Base-by-base conservation (phyloP, 106 monocot genomes). In the Iris macrosiphon region DNA sequence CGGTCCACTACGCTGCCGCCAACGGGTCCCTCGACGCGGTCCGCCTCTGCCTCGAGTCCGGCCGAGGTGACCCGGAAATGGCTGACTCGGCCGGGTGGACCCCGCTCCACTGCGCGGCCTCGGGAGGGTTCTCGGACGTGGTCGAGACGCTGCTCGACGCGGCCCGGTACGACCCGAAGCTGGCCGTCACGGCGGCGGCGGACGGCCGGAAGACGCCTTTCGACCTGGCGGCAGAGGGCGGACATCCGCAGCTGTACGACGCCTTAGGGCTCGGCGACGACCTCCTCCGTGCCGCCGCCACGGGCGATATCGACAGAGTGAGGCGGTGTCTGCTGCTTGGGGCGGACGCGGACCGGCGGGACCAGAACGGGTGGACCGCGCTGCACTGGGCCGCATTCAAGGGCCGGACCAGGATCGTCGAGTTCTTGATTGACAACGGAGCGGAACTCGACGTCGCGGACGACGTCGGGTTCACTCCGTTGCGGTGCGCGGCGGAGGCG, bases 351-450 rank as follows among this genome's bases (percentile, higher is more conserved):
- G 46, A 45, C 23, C 31, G 27, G 29, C 32, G 59, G 48, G 76
- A 71, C 52, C 76, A 70, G 53, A 64, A 71, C 17, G 70, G 76
- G 41, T 70, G 76, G 76, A 71, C 76, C 5, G 42, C 75, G 9
- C 45, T 75, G 34, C 68, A 69, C 41, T 16, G 69, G 17, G 70
- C 70, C 3, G 76, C 65, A 9, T 76, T 71, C 29, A 63, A 64
- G 34, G 76, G 74, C 6, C 26, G 62, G 46, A 7, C 33, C 5
- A 62, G 62, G 55, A 48, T 40, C 12, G 66, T 50, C 33, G 40
- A 28, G 56, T 21, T 38, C 9, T 23, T 75, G 22, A 15, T 75
- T 15, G 61, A 61, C 3, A 20, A 46, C 26, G 73, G 54, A 7
- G 66, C 73, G 14, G 28, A 56, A 23, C 18, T 73, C 32, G 62